Conservation (phyloP, 345 rosid genomes). For the Gossypium rotundifolium region DNA sequence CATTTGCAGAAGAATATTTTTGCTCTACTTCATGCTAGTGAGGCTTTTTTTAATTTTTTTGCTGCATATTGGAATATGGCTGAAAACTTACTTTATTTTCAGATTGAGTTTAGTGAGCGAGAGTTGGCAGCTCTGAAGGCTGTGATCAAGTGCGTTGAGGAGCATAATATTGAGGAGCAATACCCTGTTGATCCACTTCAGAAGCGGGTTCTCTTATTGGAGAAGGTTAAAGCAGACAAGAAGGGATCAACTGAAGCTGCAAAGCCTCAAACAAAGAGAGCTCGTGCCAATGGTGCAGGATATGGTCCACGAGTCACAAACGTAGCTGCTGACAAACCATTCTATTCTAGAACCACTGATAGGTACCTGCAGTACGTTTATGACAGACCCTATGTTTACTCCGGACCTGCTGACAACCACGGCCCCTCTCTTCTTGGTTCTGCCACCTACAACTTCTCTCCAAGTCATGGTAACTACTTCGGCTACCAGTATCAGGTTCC, state of each 20-base stretch:
- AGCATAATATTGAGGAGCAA: slow-evolving; percentile 85
- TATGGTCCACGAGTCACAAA: slow-evolving; percentile 55
- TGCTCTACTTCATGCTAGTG: not conserved
- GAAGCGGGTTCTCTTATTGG: slow-evolving; percentile 65
- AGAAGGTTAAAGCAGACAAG: slow-evolving; percentile 33
- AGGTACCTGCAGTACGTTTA: slow-evolving; percentile 78
- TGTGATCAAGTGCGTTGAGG: slow-evolving; percentile 85
- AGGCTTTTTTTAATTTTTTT: not conserved
- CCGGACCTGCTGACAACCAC: slow-evolving; percentile 59
- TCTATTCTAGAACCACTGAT: slow-evolving; percentile 64
- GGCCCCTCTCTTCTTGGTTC: slow-evolving; percentile 45
- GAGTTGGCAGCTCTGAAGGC: slow-evolving; percentile 80
- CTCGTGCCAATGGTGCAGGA: slow-evolving; percentile 64
- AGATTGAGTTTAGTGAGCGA: slow-evolving; percentile 78
- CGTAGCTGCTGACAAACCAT: slow-evolving; percentile 38
- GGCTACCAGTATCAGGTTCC: slow-evolving; percentile 92
- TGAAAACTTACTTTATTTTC: slow-evolving; percentile 13
- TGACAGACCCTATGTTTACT: slow-evolving; percentile 65
- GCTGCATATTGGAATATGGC: not conserved
- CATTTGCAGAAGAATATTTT: not conserved
- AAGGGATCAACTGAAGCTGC: slow-evolving; percentile 75
- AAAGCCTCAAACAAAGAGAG: slow-evolving; percentile 92
- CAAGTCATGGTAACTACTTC: slow-evolving; percentile 82
- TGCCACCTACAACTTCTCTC: slow-evolving; percentile 64
- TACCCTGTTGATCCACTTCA: slow-evolving; percentile 68